phyloP scores from a whole-genome alignment of 768 basidiomycete species.

The Amanita subjunquillea region DNA sequence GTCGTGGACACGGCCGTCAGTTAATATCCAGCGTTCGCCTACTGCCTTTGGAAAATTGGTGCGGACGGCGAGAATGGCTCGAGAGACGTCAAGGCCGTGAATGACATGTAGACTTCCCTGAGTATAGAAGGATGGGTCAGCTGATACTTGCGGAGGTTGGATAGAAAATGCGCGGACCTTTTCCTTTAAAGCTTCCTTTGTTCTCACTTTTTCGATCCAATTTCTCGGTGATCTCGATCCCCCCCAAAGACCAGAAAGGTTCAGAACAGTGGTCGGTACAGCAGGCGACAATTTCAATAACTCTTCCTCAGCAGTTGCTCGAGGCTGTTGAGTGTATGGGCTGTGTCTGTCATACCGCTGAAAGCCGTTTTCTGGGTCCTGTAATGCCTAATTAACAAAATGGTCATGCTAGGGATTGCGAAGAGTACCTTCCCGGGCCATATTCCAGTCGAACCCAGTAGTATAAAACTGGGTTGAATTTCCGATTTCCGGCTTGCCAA shows the following conservation, averaged over 20 bases:
- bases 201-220: slow-evolving; percentile 39
- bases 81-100: slow-evolving; percentile 50
- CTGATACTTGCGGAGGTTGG: not conserved
- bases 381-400: too few species aligned
- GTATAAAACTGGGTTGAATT: slow-evolving; percentile 34
- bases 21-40: slow-evolving; percentile 47
- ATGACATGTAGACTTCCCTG: slow-evolving; percentile 53
- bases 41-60: slow-evolving; percentile 27
- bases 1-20: slow-evolving; percentile 48
- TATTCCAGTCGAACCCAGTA: slow-evolving; percentile 50
- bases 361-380: not conserved
- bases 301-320: slow-evolving; percentile 45
- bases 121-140: not conserved
- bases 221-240: slow-evolving; percentile 36
- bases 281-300: slow-evolving; percentile 32
- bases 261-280: slow-evolving; percentile 42
- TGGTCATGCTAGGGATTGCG: slow-evolving; percentile 23
- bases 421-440: slow-evolving; percentile 39
- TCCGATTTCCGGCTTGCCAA: slow-evolving; percentile 19
- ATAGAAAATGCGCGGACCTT: slow-evolving; percentile 25
- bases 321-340: slow-evolving; percentile 18
- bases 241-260: slow-evolving; percentile 50
- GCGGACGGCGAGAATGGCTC: slow-evolving; percentile 50
- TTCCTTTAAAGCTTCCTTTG: slow-evolving; percentile 38
- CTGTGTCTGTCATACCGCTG: not conserved